These are phyloP conservation scores for Capsicum rhomboideum DNA, from an alignment of 257 asterid genomes.

Conservation along the genomic window DNA sequence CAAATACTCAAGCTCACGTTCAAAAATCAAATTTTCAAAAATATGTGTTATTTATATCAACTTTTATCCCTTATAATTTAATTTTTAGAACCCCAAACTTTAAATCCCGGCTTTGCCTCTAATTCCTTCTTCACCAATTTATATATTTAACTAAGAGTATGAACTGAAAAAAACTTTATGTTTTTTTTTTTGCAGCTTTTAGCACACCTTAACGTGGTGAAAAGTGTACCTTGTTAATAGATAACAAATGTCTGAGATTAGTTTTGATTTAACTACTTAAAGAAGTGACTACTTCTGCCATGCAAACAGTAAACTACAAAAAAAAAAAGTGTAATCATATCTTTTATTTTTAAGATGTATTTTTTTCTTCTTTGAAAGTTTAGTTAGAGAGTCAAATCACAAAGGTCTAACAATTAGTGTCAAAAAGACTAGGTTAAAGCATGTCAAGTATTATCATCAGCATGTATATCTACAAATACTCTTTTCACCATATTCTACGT, in stretches of 20 bases:
- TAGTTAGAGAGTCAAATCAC: conserved; percentile 27
- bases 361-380: conserved; percentile 13
- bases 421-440: background rate
- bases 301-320: background rate
- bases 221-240: background rate
- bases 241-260: background rate
- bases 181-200: background rate
- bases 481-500: background rate
- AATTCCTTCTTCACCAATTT: too few relatives aligned
- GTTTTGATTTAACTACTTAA: background rate
- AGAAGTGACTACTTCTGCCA: background rate
- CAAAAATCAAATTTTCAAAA: too few relatives aligned
- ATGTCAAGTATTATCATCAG: conserved; percentile 4
- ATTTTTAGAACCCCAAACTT: too few relatives aligned
- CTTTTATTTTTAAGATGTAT: background rate
- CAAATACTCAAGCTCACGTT: too few relatives aligned
- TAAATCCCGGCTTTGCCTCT: too few relatives aligned
- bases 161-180: background rate
- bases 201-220: background rate
- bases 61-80: too few relatives aligned
- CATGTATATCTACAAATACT: background rate
- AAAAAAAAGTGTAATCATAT: background rate
- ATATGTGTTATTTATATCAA: too few relatives aligned
- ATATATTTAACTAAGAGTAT: too few relatives aligned
- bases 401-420: background rate